Percentiles rank a stretch among this genome's conserved stretches.
Conservation (phyloP, 305 asterid genomes). For the Fraxinus baroniana region DNA sequence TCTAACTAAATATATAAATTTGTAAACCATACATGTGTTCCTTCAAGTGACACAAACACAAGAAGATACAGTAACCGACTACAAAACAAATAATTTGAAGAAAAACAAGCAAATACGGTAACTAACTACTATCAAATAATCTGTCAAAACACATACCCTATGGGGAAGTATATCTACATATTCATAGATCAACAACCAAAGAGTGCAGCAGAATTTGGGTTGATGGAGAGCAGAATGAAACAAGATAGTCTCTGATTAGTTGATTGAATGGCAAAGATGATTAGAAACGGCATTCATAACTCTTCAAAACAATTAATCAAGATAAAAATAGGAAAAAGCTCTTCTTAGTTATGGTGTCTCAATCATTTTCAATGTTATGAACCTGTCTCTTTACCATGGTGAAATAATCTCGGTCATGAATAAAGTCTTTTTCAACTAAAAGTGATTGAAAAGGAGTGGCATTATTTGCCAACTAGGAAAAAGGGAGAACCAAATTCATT, state of each 20-base stretch:
- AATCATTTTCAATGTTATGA: neutral
- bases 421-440: neutral
- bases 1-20: neutral
- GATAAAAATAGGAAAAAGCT: neutral
- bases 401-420: neutral
- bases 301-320: neutral
- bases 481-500: neutral
- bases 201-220: neutral
- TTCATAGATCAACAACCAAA: neutral
- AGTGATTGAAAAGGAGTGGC: neutral
- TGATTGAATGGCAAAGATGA: neutral
- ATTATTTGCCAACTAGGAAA: neutral
- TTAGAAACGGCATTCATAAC: neutral
- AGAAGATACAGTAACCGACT: neutral
- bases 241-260: neutral
- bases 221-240: neutral
- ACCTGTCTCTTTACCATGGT: neutral
- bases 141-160: constrained; percentile 1
- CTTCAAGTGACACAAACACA: neutral
- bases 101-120: neutral
- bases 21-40: neutral
- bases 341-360: neutral
- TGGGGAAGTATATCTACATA: constrained; percentile 12
- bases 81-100: neutral
- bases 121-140: neutral